Evolutionary conservation across 495 filamentous ascomycete species (phyloP), one percentile per base, ranked within the genome.

Genomic region (Echria macrotheca): DNA sequence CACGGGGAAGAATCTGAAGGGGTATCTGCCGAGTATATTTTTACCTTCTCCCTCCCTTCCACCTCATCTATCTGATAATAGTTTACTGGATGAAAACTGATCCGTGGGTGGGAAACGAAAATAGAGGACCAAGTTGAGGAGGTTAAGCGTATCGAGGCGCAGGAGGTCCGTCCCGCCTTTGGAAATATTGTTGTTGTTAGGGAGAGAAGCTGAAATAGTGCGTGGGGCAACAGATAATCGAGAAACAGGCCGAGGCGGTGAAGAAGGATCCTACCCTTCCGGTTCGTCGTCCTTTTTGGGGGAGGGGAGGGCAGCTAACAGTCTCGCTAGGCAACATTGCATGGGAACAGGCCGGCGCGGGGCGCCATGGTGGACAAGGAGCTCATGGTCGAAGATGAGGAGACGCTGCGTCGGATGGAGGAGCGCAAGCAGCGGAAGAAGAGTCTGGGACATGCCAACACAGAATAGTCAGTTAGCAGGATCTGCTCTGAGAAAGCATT

Each of bases 321-420:
- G n/a, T n/a, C n/a, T n/a, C n/a, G n/a, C n/a, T 21, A 64, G 60
- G 58, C 58, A 9, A 51, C 11, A 1, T 17, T 55, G 1, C 39
- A 64, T 36, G 51, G 52, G 18, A 61, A 57, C 53, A 51, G 45
- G 35, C 61, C 61, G 1, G 3, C 8, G 44, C 47, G 44, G 37
- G 61, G 61, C 21, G 61, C 58, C 19, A 38, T 45, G 7, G 59
- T 57, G 15, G 61, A 64, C 53, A 61, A 61, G 39, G 55, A 64
- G 36, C 21, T 64, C 14, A 33, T 41, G 23, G 46, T 46, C n/a
- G 59, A 64, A 14, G 61, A 64, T 11, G 50, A 54, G 17, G 59
- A 17, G 1, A 51, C 37, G 44, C 7, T 64, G n/a, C 29, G 17
- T 28, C 57, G 48, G 38, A 64, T 55, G 46, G 24, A 53, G 2